Evolutionary conservation across 1,284 basidiomycete species (phyloP).

Genomic region (Leccinum pachyderme): DNA sequence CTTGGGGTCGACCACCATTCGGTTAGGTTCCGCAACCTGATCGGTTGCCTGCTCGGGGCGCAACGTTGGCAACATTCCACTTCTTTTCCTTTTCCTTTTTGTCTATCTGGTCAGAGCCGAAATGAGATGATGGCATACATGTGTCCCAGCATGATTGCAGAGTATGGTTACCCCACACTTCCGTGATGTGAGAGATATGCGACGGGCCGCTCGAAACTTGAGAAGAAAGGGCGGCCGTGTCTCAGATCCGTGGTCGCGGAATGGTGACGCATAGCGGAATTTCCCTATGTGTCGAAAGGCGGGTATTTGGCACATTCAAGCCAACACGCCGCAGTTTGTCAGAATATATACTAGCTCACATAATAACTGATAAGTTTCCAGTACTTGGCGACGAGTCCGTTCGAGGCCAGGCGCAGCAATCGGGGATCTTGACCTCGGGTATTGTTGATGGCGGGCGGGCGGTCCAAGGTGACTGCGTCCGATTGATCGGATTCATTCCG

Average conservation of each 20-base stretch:
- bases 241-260: constrained; percentile 19
- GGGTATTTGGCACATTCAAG: not conserved
- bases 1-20: not conserved
- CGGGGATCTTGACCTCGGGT: not conserved
- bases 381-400: not conserved
- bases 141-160: not conserved
- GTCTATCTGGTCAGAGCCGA: not conserved
- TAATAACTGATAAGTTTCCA: not conserved
- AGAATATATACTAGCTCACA: not conserved
- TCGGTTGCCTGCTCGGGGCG: constrained; percentile 3
- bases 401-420: not conserved
- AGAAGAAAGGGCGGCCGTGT: constrained; percentile 6
- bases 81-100: not conserved
- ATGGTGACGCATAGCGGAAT: not conserved
- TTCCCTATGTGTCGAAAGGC: constrained; percentile 2
- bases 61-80: not conserved
- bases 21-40: constrained; percentile 1
- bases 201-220: not conserved
- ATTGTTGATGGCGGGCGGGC: not conserved
- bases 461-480: not conserved
- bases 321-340: constrained; percentile 7
- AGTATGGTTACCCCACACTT: constrained; percentile 24
- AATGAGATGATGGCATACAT: constrained; percentile 4
- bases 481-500: not conserved
- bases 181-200: not conserved